These are phyloP conservation scores for Elasticomyces elasticus DNA, from an alignment of 495 filamentous ascomycete genomes.

Conservation along the genomic window DNA sequence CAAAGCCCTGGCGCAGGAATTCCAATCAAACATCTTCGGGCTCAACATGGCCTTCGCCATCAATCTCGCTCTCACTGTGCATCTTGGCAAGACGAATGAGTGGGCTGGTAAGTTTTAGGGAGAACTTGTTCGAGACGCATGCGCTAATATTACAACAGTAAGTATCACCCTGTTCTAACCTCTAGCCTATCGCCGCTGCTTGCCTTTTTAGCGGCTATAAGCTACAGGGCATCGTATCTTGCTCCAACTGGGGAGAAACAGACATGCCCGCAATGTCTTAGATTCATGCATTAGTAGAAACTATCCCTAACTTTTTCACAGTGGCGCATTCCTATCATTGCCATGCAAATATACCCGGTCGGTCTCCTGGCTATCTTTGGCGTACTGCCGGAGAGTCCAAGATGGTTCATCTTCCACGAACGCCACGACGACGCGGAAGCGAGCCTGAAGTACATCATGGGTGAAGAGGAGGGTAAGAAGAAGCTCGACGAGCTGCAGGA, in stretches of 20 bases:
- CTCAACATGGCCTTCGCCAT: conserved; percentile 45
- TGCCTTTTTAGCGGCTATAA: too few species aligned
- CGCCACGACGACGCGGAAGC: conserved; percentile 35
- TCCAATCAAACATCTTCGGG: conserved; percentile 50
- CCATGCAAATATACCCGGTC: conserved; percentile 48
- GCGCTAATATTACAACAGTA: too few species aligned
- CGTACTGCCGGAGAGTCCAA: conserved; percentile 44
- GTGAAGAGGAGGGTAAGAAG: conserved; percentile 36
- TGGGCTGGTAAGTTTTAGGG: too few species aligned
- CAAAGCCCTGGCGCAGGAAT: conserved; percentile 46
- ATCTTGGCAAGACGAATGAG: conserved; percentile 31
- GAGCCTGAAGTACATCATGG: conserved; percentile 36
- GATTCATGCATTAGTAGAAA: too few species aligned
- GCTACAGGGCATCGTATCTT: too few species aligned
- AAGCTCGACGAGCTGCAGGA: conserved; percentile 39
- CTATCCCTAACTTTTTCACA: too few species aligned
- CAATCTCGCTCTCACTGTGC: conserved; percentile 31
- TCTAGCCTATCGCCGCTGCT: too few species aligned
- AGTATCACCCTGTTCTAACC: too few species aligned
- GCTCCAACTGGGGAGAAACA: too few species aligned
- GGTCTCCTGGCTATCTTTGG: conserved; percentile 39
- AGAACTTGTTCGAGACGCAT: too few species aligned
- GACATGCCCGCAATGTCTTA: too few species aligned
- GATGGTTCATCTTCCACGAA: conserved; percentile 42
- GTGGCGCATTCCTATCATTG: conserved; percentile 55